Evolutionary conservation across 768 basidiomycete genomes (phyloP).

Genomic region (Phanerochaete sordida): DNA sequence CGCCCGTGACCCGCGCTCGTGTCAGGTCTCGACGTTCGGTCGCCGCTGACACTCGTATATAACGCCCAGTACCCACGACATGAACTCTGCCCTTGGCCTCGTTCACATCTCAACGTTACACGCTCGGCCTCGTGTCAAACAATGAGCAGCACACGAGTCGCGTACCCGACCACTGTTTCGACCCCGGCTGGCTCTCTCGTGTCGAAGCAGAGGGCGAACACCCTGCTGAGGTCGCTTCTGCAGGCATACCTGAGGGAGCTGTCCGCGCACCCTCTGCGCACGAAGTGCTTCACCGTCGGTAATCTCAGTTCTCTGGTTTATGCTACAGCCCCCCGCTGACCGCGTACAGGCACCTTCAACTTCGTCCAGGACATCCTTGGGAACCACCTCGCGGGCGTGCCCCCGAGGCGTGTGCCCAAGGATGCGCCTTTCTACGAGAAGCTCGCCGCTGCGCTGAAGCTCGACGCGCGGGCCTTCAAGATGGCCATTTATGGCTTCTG

Average conservation of each 20-base stretch:
- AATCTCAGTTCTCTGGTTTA: too few species aligned
- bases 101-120: not conserved
- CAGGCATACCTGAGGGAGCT: slow-evolving; percentile 68
- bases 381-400: slow-evolving; percentile 62
- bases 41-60: not conserved
- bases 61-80: not conserved
- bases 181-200: not conserved
- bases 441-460: slow-evolving; percentile 50
- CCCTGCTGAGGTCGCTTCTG: slow-evolving; percentile 1
- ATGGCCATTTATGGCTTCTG: slow-evolving; percentile 84
- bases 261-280: slow-evolving; percentile 65
- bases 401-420: slow-evolving; percentile 45
- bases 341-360: slow-evolving; percentile 29
- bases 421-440: slow-evolving; percentile 52
- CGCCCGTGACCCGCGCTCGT: not conserved
- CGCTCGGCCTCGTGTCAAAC: not conserved
- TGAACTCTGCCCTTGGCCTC: not conserved
- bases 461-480: slow-evolving; percentile 72
- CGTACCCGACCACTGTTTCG: not conserved
- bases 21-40: not conserved
- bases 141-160: slow-evolving; percentile 6
- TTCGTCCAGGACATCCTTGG: slow-evolving; percentile 80
- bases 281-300: slow-evolving; percentile 79
- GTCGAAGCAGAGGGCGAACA: not conserved
- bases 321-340: not conserved